Percentiles rank a stretch among this genome's conserved stretches.
Conservation (phyloP, 257 asterid genomes). For the Misopates orontium region DNA sequence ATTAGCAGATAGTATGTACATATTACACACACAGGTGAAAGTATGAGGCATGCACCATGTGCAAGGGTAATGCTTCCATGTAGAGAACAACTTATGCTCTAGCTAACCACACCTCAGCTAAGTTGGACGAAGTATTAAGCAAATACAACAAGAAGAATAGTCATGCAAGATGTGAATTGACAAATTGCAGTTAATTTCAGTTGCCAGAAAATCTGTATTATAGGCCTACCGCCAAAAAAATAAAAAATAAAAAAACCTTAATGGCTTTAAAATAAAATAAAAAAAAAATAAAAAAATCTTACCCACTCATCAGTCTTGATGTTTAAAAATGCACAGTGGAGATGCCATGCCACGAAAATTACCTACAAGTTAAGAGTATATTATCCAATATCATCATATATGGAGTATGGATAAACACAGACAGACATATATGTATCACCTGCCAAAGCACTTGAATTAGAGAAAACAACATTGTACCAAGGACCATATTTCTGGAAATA, state of each 20-base stretch:
- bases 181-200: neutral
- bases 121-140: too few relatives aligned
- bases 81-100: neutral
- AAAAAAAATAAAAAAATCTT: constrained; percentile 28
- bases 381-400: neutral
- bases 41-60: too few relatives aligned
- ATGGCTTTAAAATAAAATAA: constrained; percentile 7
- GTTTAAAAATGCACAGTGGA: constrained; percentile 51
- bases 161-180: neutral
- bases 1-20: too few relatives aligned
- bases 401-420: neutral
- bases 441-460: constrained; percentile 54
- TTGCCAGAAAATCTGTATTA: neutral
- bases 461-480: constrained; percentile 46
- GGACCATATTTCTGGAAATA: constrained; percentile 32
- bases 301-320: constrained; percentile 66
- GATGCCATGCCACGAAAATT: constrained; percentile 52
- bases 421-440: constrained; percentile 28
- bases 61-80: too few relatives aligned
- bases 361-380: constrained; percentile 35
- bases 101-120: neutral
- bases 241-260: neutral
- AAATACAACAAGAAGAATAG: neutral
- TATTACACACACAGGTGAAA: too few relatives aligned
- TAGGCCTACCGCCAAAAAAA: neutral